phyloP scores from a whole-genome alignment of 768 basidiomycete genomes.

The Lactarius vividus region DNA sequence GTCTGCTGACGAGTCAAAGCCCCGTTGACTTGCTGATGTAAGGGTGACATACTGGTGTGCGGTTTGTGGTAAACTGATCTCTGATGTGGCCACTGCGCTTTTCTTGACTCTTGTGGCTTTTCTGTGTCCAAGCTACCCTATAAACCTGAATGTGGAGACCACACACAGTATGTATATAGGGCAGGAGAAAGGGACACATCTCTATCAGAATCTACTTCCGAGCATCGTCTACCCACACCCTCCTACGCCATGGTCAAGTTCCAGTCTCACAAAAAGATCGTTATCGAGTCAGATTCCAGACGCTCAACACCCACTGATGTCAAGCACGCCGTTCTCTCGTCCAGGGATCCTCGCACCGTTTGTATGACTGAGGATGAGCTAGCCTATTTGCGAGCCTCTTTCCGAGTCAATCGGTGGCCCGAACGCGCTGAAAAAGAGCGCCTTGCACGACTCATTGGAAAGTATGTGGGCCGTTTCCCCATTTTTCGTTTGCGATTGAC shows the following conservation, averaged over 20 bases:
- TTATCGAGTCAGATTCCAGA: constrained; percentile 10
- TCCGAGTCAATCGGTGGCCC: constrained; percentile 22
- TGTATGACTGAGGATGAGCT: constrained; percentile 23
- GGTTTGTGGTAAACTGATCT: constrained; percentile 1
- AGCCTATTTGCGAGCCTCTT: constrained; percentile 11
- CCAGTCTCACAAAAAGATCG: constrained; percentile 21
- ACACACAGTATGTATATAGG: constrained; percentile 24
- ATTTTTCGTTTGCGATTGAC: background rate
- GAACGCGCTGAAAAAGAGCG: constrained; percentile 23
- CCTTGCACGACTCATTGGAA: constrained; percentile 19
- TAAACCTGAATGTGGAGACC: constrained; percentile 22
- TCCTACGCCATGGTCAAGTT: constrained; percentile 16
- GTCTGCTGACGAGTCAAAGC: background rate
- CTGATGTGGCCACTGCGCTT: constrained; percentile 14
- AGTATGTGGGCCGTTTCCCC: constrained; percentile 4
- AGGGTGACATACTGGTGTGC: constrained; percentile 15
- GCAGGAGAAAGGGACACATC: background rate
- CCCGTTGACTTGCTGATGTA: constrained; percentile 4
- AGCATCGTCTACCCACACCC: background rate
- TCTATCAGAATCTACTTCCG: background rate
- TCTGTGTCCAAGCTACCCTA: constrained; percentile 16
- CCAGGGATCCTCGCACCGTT: constrained; percentile 21
- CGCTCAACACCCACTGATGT: constrained; percentile 3
- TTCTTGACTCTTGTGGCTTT: constrained; percentile 23
- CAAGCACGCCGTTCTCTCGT: constrained; percentile 8